Percentiles rank a stretch among this genome's conserved stretches.
phyloP scores from a whole-genome alignment of 208 protist species.

The Acanthamoeba rhysodes region DNA sequence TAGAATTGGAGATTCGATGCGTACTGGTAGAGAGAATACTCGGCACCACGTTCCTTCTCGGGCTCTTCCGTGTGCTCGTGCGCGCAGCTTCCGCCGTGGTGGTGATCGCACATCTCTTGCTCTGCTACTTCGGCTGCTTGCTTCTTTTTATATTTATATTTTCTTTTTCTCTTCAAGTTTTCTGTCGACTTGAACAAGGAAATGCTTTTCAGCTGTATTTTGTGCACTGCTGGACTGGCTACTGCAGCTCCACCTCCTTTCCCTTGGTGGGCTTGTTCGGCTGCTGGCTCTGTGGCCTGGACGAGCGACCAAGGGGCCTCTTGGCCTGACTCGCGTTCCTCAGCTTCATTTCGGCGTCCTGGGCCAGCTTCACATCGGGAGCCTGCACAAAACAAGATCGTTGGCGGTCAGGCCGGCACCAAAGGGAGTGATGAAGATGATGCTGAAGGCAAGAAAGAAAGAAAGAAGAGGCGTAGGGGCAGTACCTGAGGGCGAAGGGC shows the following conservation, averaged over 20 bases:
- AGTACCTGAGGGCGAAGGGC: conserved; percentile 2
- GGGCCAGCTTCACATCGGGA: conserved; percentile 39
- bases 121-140: not conserved
- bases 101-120: conserved; percentile 2
- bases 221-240: not conserved
- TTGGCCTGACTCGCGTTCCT: not conserved
- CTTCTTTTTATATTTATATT: not conserved
- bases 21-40: conserved; percentile 54
- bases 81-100: conserved; percentile 31
- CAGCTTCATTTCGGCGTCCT: not conserved
- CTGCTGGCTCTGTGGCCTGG: not conserved
- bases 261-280: not conserved
- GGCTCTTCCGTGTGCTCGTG: conserved; percentile 67
- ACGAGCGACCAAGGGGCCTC: not conserved
- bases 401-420: not conserved
- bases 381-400: not conserved
- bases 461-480: too few relatives aligned
- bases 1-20: too few relatives aligned
- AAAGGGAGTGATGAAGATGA: not conserved
- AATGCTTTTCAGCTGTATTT: not conserved
- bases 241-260: not conserved
- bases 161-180: not conserved
- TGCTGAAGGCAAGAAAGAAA: not conserved
- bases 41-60: conserved; percentile 16
- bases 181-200: not conserved